These are phyloP conservation scores for Tolypocladium ovalisporum DNA, from an alignment of 2,329 filamentous ascomycete species.

Conservation along the genomic window DNA sequence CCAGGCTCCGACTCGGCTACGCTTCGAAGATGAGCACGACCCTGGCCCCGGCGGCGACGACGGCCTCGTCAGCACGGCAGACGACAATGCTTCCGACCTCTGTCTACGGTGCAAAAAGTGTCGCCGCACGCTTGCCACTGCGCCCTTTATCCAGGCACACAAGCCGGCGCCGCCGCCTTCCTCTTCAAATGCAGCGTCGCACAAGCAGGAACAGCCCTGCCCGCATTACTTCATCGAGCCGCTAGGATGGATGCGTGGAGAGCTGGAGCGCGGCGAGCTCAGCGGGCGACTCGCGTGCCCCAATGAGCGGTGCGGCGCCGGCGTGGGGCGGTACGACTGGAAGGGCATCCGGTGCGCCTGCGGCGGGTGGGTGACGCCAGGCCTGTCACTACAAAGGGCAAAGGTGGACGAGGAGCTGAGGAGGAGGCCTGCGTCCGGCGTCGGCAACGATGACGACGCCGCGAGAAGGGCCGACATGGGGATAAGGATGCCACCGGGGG, in stretches of 20 bases:
- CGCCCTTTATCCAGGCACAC: conserved; percentile 57
- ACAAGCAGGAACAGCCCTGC: conserved; percentile 32
- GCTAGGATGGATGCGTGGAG: conserved; percentile 85
- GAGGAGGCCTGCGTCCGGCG: conserved; percentile 8
- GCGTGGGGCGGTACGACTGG: conserved; percentile 91
- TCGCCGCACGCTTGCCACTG: conserved; percentile 50
- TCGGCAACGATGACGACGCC: conserved; percentile 9
- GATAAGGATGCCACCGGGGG: conserved; percentile 45
- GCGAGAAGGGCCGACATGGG: conserved; percentile 21
- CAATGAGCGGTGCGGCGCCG: conserved; percentile 63
- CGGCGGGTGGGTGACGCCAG: conserved; percentile 80
- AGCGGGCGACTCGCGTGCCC: conserved; percentile 82
- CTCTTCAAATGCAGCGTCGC: conserved; percentile 5
- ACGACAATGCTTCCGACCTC: conserved; percentile 7
- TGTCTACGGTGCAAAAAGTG: conserved; percentile 81
- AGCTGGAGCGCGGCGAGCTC: conserved; percentile 69
- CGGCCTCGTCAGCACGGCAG: neutral
- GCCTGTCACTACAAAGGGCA: conserved; percentile 74
- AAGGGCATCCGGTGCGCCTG: conserved; percentile 91
- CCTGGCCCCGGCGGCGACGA: neutral
- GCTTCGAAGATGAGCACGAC: conserved; percentile 67
- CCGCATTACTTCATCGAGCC: conserved; percentile 88
- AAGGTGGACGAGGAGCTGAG: conserved; percentile 60
- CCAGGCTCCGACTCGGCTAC: conserved; percentile 70
- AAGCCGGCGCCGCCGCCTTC: conserved; percentile 6